phyloP scores from a whole-genome alignment of 2,329 filamentous ascomycete species.

The Pestalotiopsis sp. region DNA sequence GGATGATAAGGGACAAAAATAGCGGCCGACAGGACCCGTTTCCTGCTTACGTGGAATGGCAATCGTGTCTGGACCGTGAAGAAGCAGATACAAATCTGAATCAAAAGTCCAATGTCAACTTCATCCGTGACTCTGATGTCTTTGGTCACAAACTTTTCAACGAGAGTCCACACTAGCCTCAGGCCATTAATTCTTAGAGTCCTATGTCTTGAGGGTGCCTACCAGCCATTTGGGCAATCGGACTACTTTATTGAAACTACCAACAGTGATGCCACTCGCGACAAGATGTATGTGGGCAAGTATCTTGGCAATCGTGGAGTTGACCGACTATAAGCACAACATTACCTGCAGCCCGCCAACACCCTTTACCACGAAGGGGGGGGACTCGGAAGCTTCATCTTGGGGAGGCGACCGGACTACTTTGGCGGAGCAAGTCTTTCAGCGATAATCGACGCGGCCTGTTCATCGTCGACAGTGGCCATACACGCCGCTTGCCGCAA shows the following conservation, averaged over 20 bases:
- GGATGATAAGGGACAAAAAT: no score
- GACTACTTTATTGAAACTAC: slow-evolving; percentile 21
- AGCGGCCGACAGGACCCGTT: no score
- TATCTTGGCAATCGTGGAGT: slow-evolving; percentile 17
- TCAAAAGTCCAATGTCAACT: slow-evolving; percentile 26
- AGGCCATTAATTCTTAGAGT: slow-evolving; percentile 33
- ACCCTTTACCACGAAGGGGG: slow-evolving; percentile 13
- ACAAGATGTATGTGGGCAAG: slow-evolving; percentile 14
- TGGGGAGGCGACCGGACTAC: slow-evolving; percentile 37
- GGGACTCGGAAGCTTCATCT: slow-evolving; percentile 27
- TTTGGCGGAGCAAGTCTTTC: slow-evolving; percentile 43
- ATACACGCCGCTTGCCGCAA: slow-evolving; percentile 27
- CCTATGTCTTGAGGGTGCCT: slow-evolving; percentile 34
- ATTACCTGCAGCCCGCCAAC: slow-evolving; percentile 13
- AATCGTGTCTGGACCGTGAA: no score
- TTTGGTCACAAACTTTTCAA: slow-evolving; percentile 27
- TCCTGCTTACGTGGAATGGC: no score
- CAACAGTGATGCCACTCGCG: not conserved
- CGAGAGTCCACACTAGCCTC: slow-evolving; percentile 25
- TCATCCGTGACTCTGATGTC: slow-evolving; percentile 22
- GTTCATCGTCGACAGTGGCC: slow-evolving; percentile 36
- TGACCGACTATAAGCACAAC: slow-evolving; percentile 19
- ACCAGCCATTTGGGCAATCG: slow-evolving; percentile 30
- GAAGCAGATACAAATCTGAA: slow-evolving; percentile 11
- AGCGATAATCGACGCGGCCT: slow-evolving; percentile 40